phyloP scores from a whole-genome alignment of 768 basidiomycete genomes.

The Mycena haematopus region DNA sequence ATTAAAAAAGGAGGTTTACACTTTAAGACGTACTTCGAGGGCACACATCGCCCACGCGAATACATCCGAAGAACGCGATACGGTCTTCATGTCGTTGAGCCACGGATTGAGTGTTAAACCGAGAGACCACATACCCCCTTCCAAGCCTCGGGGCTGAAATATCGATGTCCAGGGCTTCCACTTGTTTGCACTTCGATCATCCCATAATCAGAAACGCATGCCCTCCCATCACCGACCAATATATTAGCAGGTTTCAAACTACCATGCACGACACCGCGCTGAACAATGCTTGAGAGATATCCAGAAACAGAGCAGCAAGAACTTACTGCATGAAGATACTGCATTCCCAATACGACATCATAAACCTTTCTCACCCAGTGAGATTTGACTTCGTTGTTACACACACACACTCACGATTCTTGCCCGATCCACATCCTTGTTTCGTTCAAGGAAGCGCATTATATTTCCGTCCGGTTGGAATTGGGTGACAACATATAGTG shows the following conservation, averaged over 20 bases:
- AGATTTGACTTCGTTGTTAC: not conserved
- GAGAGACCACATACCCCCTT: constrained; percentile 34
- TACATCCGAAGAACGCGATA: constrained; percentile 36
- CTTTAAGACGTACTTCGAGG: constrained; percentile 30
- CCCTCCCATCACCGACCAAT: constrained; percentile 28
- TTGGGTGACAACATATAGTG: constrained; percentile 31
- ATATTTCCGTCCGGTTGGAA: constrained; percentile 32
- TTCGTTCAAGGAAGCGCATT: constrained; percentile 28
- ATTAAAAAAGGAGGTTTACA: not conserved
- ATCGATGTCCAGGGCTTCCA: constrained; percentile 32
- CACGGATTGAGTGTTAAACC: not conserved
- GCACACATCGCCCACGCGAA: constrained; percentile 38
- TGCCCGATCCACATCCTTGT: constrained; percentile 31
- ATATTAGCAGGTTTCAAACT: constrained; percentile 36
- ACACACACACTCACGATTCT: constrained; percentile 27
- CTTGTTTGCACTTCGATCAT: constrained; percentile 33
- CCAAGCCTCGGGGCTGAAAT: constrained; percentile 38
- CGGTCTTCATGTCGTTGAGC: constrained; percentile 26
- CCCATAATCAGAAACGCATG: constrained; percentile 33
- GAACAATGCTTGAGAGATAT: not conserved
- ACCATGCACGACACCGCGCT: constrained; percentile 35
- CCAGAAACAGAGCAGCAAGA: not conserved
- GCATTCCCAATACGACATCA: constrained; percentile 34
- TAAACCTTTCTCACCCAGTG: constrained; percentile 24
- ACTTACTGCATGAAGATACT: constrained; percentile 34